Percentiles rank a stretch among this genome's conserved stretches.
These are phyloP conservation scores for Aspergillus panamensis DNA, from an alignment of 495 filamentous ascomycete species.

Conservation along the genomic window DNA sequence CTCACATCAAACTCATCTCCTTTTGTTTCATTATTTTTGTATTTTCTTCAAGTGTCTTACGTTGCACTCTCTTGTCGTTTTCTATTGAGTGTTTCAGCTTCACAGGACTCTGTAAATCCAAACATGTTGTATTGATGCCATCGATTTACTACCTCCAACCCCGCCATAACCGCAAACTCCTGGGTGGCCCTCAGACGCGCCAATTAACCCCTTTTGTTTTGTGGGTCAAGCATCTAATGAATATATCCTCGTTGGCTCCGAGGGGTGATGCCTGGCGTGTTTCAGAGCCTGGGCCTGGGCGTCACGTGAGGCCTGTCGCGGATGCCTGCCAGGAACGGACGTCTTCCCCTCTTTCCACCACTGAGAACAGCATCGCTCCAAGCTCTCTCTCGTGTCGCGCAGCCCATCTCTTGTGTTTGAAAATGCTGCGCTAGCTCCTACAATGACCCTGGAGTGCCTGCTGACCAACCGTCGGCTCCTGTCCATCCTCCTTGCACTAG, in stretches of 20 bases:
- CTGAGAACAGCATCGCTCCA: conserved; percentile 5
- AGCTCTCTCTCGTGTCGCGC: conserved; percentile 21
- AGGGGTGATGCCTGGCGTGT: background rate
- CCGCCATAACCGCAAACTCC: background rate
- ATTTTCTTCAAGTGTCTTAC: background rate
- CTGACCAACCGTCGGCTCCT: conserved; percentile 26
- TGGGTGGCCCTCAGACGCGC: too few relatives aligned
- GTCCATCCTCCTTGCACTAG: conserved; percentile 22
- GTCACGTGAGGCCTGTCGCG: conserved; percentile 18
- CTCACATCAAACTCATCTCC: background rate
- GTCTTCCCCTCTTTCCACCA: conserved; percentile 6
- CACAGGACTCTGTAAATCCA: conserved; percentile 3
- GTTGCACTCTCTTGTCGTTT: background rate
- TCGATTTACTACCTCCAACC: background rate
- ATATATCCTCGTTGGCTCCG: background rate
- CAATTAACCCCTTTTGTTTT: too few relatives aligned
- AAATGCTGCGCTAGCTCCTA: conserved; percentile 28
- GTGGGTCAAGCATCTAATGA: too few relatives aligned
- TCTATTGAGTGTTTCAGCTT: background rate
- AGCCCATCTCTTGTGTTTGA: conserved; percentile 14
- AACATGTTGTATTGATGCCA: background rate
- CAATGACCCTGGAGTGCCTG: conserved; percentile 29
- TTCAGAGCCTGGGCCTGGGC: background rate
- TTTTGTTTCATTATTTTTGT: conserved; percentile 17
- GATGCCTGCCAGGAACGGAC: conserved; percentile 16